Percentiles rank a stretch among this genome's conserved stretches.
Evolutionary conservation across 2,329 filamentous ascomycete genomes (phyloP).

Genomic region (Xenosphaeropsis pyriputrescens): DNA sequence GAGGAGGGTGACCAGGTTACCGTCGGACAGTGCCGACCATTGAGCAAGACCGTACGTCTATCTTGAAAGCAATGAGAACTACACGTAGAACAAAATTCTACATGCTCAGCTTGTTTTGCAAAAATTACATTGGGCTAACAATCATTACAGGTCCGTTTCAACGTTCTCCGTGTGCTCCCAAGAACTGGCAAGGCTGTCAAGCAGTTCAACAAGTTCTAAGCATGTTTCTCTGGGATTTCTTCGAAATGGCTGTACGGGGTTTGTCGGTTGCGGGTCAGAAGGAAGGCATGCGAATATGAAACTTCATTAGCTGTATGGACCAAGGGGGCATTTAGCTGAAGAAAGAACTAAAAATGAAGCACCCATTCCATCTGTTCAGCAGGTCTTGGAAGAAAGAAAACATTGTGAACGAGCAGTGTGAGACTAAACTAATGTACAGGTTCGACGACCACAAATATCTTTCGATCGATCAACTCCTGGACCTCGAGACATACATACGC

Average conservation of each 20-base stretch:
- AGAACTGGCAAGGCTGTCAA: constrained; percentile 96
- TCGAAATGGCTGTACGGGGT: constrained; percentile 16
- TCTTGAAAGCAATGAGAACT: neutral
- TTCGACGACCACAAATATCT: too few relatives aligned
- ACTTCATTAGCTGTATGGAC: neutral
- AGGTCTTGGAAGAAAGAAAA: too few relatives aligned
- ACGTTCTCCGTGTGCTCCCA: constrained; percentile 96
- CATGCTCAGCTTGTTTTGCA: neutral
- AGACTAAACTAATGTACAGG: too few relatives aligned
- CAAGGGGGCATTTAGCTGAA: neutral
- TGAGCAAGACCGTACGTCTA: constrained; percentile 93
- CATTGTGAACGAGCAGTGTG: too few relatives aligned
- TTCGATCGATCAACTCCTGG: too few relatives aligned
- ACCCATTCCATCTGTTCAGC: neutral
- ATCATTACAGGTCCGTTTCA: constrained; percentile 74
- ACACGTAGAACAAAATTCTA: constrained; percentile 2
- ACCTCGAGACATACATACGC: too few relatives aligned
- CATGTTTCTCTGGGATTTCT: constrained; percentile 15
- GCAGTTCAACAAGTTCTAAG: constrained; percentile 97
- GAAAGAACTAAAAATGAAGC: neutral
- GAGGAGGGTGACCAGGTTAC: constrained; percentile 99
- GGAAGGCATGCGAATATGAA: constrained; percentile 15
- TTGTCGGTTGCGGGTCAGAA: constrained; percentile 17
- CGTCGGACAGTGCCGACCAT: constrained; percentile 97
- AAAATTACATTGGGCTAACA: constrained; percentile 5